These are phyloP conservation scores for Pleurotus eryngii DNA, from an alignment of 768 basidiomycete species.

Conservation along the genomic window DNA sequence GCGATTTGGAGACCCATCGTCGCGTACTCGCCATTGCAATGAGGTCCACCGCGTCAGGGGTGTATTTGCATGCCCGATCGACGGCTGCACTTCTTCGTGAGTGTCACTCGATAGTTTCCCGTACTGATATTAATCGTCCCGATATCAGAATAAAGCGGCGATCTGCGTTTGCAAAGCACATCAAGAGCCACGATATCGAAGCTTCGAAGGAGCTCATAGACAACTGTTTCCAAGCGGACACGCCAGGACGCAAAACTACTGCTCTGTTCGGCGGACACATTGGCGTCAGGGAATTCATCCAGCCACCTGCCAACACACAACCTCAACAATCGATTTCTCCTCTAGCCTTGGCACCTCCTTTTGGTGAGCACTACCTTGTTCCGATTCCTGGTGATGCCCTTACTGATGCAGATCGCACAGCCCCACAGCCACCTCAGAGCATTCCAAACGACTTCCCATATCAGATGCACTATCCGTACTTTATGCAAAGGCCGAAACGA, in stretches of 20 bases:
- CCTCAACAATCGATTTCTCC: not conserved
- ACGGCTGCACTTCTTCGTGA: constrained; percentile 47
- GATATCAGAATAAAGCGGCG: constrained; percentile 60
- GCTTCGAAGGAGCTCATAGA: constrained; percentile 28
- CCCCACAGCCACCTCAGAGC: no score
- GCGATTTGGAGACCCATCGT: constrained; percentile 68
- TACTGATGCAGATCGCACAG: no score
- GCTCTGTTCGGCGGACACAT: constrained; percentile 10
- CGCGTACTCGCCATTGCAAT: constrained; percentile 59
- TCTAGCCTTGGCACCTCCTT: not conserved
- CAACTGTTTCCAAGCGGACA: constrained; percentile 23
- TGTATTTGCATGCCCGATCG: constrained; percentile 42
- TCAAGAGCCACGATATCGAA: constrained; percentile 46
- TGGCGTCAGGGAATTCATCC: not conserved
- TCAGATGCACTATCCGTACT: not conserved
- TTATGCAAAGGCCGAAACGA: not conserved
- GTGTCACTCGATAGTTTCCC: constrained; percentile 11
- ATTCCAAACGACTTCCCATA: not conserved
- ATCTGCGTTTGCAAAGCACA: constrained; percentile 52
- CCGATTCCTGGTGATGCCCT: no score
- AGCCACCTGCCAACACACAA: not conserved
- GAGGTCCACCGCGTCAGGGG: constrained; percentile 49
- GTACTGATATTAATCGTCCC: constrained; percentile 4
- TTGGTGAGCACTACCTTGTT: not conserved
- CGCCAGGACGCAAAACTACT: constrained; percentile 15